phyloP scores from a whole-genome alignment of 1,284 basidiomycete species.

The Boletus smithii region DNA sequence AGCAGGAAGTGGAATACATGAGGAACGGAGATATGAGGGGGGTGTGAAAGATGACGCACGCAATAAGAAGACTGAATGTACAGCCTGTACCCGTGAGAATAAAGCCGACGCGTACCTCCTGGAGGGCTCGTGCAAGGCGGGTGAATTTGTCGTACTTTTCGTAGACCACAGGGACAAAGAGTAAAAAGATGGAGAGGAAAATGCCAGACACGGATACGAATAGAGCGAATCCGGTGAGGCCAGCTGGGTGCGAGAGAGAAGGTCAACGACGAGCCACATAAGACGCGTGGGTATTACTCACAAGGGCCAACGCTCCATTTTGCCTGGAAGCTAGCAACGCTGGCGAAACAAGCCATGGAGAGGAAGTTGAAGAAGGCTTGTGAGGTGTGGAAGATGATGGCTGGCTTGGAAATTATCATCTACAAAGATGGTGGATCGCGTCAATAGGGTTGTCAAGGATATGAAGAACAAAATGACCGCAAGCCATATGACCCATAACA shows the following conservation, averaged over 20 bases:
- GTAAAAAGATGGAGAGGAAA: constrained; percentile 65
- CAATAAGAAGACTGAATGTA: constrained; percentile 64
- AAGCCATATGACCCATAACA: constrained; percentile 62
- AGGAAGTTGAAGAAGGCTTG: constrained; percentile 89
- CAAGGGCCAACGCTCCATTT: constrained; percentile 80
- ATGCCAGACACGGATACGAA: constrained; percentile 73
- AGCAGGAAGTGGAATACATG: constrained; percentile 2
- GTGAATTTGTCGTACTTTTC: constrained; percentile 81
- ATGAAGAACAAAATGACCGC: constrained; percentile 46
- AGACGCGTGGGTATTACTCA: constrained; percentile 39
- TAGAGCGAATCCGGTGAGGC: constrained; percentile 80
- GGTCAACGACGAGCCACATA: constrained; percentile 11
- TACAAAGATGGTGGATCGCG: constrained; percentile 32
- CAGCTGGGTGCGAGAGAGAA: constrained; percentile 48
- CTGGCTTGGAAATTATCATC: constrained; percentile 83
- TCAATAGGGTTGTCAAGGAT: constrained; percentile 12
- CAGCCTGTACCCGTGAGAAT: constrained; percentile 73
- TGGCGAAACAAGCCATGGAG: constrained; percentile 83
- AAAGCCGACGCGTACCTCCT: constrained; percentile 76
- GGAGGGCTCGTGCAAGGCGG: constrained; percentile 72
- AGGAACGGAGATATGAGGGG: constrained; percentile 8
- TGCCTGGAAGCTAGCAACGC: constrained; percentile 82
- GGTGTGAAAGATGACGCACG: constrained; percentile 46
- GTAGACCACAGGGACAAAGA: constrained; percentile 77
- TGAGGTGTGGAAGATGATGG: constrained; percentile 66